Base-by-base conservation (phyloP, 257 asterid genomes). In the Echites panduratus region DNA sequence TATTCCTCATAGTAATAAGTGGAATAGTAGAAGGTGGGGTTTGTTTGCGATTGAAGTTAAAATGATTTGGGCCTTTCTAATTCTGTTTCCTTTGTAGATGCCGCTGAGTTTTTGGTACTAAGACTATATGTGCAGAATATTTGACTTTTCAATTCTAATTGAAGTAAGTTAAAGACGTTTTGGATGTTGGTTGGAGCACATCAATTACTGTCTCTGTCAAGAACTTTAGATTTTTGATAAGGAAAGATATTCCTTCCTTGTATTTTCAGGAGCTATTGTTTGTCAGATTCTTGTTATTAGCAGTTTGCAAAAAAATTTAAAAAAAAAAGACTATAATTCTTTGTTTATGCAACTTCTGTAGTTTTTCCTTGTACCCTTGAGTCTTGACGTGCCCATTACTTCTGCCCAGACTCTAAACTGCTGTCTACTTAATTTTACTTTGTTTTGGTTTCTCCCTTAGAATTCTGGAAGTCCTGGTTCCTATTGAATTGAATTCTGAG, bases 141-240 rank as follows among this genome's bases (percentile, higher is more conserved):
- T 48, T 56, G 53, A 75, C 70, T 20, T 68, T 75, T 45, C 65
- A 32, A 44, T 66, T 8, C 73, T 66, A 53, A 65, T 7, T 32
- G 75, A 43, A 45, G 9, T 53, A 40, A 50, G 26, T 54, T 43
- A 44, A 40, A 47, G 50, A 43, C 52, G 9, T 50, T n/a, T 56
- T 20, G 29, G 29, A 22, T 27, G 6, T 9, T 32, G 38, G 38
- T 8, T 4, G 17, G 73, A n/a, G 71, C n/a, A 56, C 27, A 44
- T 27, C 38, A 19, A 27, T 27, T 67, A 4, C 22, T n/a, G 29
- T 57, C 52, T 1, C 14, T 68, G 13, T 75, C 65, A 0, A 58
- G 53, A 75, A 64, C 58, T 75, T 44, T 50, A 32, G 38, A 32
- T 32, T 65, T 70, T 74, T 74, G 73, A 29, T 22, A 13, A 43